Evolutionary conservation across 306 rosid species (phyloP).

Genomic region (Prunus mira): DNA sequence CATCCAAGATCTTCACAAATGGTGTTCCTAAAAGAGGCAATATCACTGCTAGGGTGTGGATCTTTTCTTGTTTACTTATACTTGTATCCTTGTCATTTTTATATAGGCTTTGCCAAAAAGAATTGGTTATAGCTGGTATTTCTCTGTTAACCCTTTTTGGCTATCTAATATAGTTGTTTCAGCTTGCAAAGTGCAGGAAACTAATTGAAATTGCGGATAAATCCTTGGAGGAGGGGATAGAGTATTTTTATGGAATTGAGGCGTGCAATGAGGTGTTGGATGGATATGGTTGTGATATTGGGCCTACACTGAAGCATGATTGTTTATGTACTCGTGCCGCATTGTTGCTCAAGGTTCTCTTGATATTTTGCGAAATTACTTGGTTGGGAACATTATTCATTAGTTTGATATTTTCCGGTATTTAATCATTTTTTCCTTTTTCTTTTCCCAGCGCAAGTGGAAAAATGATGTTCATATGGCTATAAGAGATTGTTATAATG

Average conservation of each 20-base stretch:
- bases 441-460: constrained; percentile 79
- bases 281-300: constrained; percentile 51
- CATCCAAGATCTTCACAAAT: constrained; percentile 42
- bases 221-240: constrained; percentile 44
- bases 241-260: constrained; percentile 69
- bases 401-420: constrained; percentile 6
- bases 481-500: constrained; percentile 77
- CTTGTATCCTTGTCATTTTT: background rate
- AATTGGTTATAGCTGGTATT: constrained; percentile 11
- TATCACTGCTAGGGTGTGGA: constrained; percentile 45
- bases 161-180: constrained; percentile 36
- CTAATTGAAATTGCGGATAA: constrained; percentile 62
- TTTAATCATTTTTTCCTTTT: background rate
- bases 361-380: constrained; percentile 15
- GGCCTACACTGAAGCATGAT: constrained; percentile 49
- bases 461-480: constrained; percentile 95
- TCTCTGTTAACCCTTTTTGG: constrained; percentile 12
- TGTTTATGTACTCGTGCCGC: constrained; percentile 79
- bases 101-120: background rate
- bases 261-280: constrained; percentile 88
- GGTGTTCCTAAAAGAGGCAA: constrained; percentile 37
- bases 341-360: constrained; percentile 71
- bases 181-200: constrained; percentile 80
- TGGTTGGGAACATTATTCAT: constrained; percentile 19
- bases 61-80: constrained; percentile 13